phyloP scores from a whole-genome alignment of 176 grass and related monocot species.

The Bromus sterilis region DNA sequence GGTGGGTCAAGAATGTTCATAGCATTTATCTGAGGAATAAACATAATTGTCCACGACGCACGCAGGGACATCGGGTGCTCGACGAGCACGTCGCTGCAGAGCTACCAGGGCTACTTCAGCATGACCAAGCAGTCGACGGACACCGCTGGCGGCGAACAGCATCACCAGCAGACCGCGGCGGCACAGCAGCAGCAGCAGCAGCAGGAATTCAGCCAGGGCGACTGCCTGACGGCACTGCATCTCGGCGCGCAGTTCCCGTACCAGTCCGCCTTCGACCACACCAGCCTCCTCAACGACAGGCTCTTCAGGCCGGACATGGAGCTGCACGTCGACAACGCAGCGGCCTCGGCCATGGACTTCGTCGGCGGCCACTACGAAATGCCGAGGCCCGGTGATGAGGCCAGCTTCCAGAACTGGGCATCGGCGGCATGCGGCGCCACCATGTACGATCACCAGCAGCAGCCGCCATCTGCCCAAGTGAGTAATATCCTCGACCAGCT shows the following conservation, averaged over 20 bases:
- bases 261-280: slow-evolving; percentile 31
- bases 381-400: slow-evolving; percentile 48
- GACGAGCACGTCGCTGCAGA: slow-evolving; percentile 43
- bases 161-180: slow-evolving; percentile 16
- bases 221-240: slow-evolving; percentile 39
- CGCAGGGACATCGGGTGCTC: slow-evolving; percentile 57
- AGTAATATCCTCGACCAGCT: slow-evolving; percentile 17
- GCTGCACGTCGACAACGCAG: slow-evolving; percentile 14
- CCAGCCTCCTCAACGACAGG: slow-evolving; percentile 32
- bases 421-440: slow-evolving; percentile 29
- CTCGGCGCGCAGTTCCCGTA: slow-evolving; percentile 44
- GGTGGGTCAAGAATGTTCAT: neutral
- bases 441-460: slow-evolving; percentile 48
- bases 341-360: slow-evolving; percentile 12
- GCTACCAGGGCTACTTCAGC: slow-evolving; percentile 46
- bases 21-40: neutral
- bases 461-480: slow-evolving; percentile 42
- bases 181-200: slow-evolving; percentile 23
- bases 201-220: slow-evolving; percentile 35
- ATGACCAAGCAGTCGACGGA: slow-evolving; percentile 34
- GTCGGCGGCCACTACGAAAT: slow-evolving; percentile 40
- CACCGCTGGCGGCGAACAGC: slow-evolving; percentile 9
- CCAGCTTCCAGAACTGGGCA: slow-evolving; percentile 71
- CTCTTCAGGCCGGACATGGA: slow-evolving; percentile 48
- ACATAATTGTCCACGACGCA: neutral